Percentiles rank a stretch among this genome's conserved stretches.
phyloP scores from a whole-genome alignment of 2,329 filamentous ascomycete species.

The Ophiostoma tasmaniense region DNA sequence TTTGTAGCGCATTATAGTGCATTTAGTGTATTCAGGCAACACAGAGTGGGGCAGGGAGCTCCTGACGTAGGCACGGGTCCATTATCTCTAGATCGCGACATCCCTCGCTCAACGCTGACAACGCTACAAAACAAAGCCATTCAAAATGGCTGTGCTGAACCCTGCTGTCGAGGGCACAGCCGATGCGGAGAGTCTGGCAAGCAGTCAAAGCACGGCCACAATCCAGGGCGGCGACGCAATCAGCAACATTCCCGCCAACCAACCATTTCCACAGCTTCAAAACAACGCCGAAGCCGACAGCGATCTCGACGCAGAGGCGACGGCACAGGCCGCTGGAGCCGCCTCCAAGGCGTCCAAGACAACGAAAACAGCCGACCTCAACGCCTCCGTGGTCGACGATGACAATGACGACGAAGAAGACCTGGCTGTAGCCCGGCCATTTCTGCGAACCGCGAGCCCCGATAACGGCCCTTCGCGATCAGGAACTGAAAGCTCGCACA shows the following conservation, averaged over 20 bases:
- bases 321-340: neutral
- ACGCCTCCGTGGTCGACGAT: constrained; percentile 14
- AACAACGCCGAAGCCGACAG: constrained; percentile 32
- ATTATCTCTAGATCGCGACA: neutral
- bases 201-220: constrained; percentile 19
- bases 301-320: constrained; percentile 16
- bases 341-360: constrained; percentile 21
- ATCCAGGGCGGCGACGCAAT: constrained; percentile 9
- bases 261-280: constrained; percentile 33
- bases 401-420: constrained; percentile 53
- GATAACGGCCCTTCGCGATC: constrained; percentile 28
- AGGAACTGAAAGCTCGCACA: constrained; percentile 15
- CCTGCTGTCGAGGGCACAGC: constrained; percentile 10
- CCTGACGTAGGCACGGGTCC: constrained; percentile 1
- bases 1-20: neutral
- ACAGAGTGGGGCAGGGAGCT: neutral
- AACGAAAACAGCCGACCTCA: neutral
- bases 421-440: constrained; percentile 48
- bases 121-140: neutral
- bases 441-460: constrained; percentile 47
- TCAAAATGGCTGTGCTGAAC: constrained; percentile 15
- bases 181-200: constrained; percentile 19
- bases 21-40: neutral
- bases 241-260: constrained; percentile 22
- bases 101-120: neutral